These are phyloP conservation scores for Cyberlindnera misumaiensis DNA, from an alignment of 805 yeast species.

Conservation along the genomic window DNA sequence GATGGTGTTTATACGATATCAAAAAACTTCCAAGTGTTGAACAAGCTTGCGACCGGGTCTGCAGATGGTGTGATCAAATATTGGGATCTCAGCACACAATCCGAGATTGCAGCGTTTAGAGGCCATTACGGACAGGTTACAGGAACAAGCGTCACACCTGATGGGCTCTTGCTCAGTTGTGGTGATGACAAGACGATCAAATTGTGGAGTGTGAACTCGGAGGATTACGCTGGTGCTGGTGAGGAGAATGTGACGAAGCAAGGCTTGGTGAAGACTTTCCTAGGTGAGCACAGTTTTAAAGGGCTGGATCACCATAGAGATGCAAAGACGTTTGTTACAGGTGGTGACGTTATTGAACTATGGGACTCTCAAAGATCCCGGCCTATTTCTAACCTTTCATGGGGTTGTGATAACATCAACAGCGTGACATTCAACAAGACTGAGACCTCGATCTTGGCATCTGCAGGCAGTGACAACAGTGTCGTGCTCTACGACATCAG, in stretches of 20 bases:
- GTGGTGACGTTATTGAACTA: constrained; percentile 82
- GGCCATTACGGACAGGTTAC: constrained; percentile 90
- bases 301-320: constrained; percentile 81
- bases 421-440: constrained; percentile 83
- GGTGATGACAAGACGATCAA: constrained; percentile 88
- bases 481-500: constrained; percentile 86
- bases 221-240: constrained; percentile 37
- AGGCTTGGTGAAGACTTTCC: constrained; percentile 71
- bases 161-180: constrained; percentile 64
- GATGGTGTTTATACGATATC: constrained; percentile 92
- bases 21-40: constrained; percentile 61
- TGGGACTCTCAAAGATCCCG: constrained; percentile 85
- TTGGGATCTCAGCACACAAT: constrained; percentile 83
- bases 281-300: constrained; percentile 79
- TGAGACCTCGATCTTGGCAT: constrained; percentile 82
- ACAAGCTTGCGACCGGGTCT: constrained; percentile 81
- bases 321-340: constrained; percentile 77
- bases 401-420: constrained; percentile 94
- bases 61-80: constrained; percentile 94
- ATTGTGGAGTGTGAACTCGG: constrained; percentile 71
- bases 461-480: constrained; percentile 87
- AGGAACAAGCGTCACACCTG: constrained; percentile 63
- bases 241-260: constrained; percentile 28
- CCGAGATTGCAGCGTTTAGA: constrained; percentile 67
- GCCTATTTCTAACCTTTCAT: constrained; percentile 70